Evolutionary conservation across 305 asterid species (phyloP).

Genomic region (Lippia alba): DNA sequence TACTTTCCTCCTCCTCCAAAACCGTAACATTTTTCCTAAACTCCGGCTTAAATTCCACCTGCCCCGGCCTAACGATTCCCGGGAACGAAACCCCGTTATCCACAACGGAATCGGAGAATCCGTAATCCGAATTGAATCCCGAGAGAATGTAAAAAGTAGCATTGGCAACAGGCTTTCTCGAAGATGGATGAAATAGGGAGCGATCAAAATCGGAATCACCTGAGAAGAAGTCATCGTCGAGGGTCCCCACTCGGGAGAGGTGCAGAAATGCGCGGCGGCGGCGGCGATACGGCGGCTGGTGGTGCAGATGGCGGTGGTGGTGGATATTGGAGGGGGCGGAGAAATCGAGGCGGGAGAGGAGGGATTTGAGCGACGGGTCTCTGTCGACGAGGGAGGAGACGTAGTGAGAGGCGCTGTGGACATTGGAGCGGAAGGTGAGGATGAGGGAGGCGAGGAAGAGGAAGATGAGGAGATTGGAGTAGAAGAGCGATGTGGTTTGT

Average conservation of each 20-base stretch:
- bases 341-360: conserved; percentile 77
- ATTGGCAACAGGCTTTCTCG: conserved; percentile 50
- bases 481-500: conserved; percentile 52
- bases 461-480: conserved; percentile 60
- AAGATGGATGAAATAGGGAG: conserved; percentile 60
- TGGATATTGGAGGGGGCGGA: conserved; percentile 45
- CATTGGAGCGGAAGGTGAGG: conserved; percentile 84
- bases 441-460: conserved; percentile 69
- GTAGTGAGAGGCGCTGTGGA: conserved; percentile 70
- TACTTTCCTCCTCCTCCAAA: conserved; percentile 40
- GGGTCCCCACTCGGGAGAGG: conserved; percentile 59
- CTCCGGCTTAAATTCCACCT: conserved; percentile 54
- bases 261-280: conserved; percentile 70
- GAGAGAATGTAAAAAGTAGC: conserved; percentile 53
- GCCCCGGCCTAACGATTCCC: conserved; percentile 50
- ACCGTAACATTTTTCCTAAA: conserved; percentile 35
- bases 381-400: conserved; percentile 76
- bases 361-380: conserved; percentile 75
- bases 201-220: conserved; percentile 86
- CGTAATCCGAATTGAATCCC: conserved; percentile 49
- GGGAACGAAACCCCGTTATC: conserved; percentile 62
- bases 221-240: conserved; percentile 91
- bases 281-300: conserved; percentile 41
- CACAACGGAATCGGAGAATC: conserved; percentile 51
- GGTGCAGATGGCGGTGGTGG: conserved; percentile 41